Base-by-base conservation (phyloP, 352 stramenopile genomes). In the Phytophthora podocarpi region DNA sequence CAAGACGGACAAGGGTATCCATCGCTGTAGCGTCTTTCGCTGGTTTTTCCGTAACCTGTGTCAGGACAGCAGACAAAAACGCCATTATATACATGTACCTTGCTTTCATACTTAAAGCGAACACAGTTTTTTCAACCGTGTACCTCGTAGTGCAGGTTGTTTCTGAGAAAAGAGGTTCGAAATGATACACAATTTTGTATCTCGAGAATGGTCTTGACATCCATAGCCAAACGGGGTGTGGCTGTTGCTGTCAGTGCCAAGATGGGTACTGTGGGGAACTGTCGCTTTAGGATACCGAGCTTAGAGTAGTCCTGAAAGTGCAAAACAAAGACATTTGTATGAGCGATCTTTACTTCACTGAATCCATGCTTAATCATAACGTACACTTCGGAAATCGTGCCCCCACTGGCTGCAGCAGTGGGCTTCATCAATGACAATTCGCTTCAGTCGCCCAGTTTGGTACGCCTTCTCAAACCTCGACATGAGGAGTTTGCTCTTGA, bases 381-480 rank as follows among this genome's bases (percentile, higher is more conserved):
- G 28, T 76, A 91, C 80, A 59, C 64, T 84, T 26, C 85, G 76
- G 57, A 95, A 95, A 60, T 94, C 86, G 56, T 93, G 87, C 0
- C 88, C 87, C 87, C 87, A 96, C 36, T 91, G 76, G 35, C 81
- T 93, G 41, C 76, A 89, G 46, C 88, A 96, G 41, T 96, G 87
- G 3, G 84, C 86, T 73, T 97, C 85, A 67, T 98, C 96, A 67
- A 98, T 94, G 6, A 98, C 95, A 71, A 98, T 97, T 7, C 92
- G 80, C 43, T 90, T 82, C 11, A 98, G 70, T 11, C 91, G 70
- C 48, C 65, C 84, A 48, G 28, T 79, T 59, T 88, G 74, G 52
- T 95, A 81, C 7, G 96, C 72, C 56, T 95, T 97, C 61, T 98
- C 87, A n/a, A 98, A 71, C 66, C 96, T 87, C 10, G 79, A 90